Evolutionary conservation across 1,284 basidiomycete species (phyloP), one percentile per base, ranked within the genome.

Genomic region (Albatrellus sp.): DNA sequence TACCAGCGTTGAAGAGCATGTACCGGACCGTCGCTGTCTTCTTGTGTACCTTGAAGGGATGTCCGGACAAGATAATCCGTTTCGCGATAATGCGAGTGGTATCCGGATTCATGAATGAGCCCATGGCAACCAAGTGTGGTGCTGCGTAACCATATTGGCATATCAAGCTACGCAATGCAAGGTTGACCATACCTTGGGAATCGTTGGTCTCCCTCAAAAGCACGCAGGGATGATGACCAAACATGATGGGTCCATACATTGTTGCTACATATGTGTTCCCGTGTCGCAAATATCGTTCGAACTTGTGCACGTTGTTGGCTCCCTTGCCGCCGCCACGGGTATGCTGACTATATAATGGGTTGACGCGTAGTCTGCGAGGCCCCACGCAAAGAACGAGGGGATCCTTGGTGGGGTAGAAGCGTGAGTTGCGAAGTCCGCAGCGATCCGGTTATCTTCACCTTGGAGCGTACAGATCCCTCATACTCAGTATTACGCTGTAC

Each of bases 21-120:
- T 97, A 98, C 40, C 94, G 82, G 54, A 98, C 84, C 5, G 94
- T 98, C 0, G 92, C 93, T 1, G 90, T 94, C 70, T 92, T 94
- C 61, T 93, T 93, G 71, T 98, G 94, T 4, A 98, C 83, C 60
- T 94, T 96, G 80, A 90, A 91, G 0, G 94, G 94, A 62, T 97
- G 92, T 0, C 94, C 94, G 1, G 92, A 92, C 24, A 99, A 73
- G 48, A 98, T 73, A 60, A 96, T 80, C 16, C 93, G 80, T 63
- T 99, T 98, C 40, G 90, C 83, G 49, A 94, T 77, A 61, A 98
- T 77, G 6, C 96, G 78, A 0, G 89, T 92, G 12, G 94, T 90
- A 60, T 96, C 91, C 1, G 92, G 78, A 52, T 84, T 84, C 52
- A 91, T 62, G 67, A 97, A 88, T 19, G 79, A 80, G 16, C 96